Evolutionary conservation across 1,139 yeast species (phyloP).

Genomic region (Yamadazyma triangularis): DNA sequence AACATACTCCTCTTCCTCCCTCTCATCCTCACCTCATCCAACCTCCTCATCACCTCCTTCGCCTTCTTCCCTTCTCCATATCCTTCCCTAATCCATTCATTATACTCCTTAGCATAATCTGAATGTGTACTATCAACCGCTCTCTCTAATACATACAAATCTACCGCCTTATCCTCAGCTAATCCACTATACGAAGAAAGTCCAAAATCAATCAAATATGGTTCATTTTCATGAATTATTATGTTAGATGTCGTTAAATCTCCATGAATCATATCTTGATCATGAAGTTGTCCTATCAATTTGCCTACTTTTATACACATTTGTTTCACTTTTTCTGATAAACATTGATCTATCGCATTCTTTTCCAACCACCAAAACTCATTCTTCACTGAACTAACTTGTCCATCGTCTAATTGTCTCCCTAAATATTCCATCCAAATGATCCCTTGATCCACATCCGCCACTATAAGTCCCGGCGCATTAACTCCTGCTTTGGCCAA

Average conservation of each 20-base stretch:
- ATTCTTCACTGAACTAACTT: conserved; percentile 60
- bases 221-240: conserved; percentile 43
- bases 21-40: conserved; percentile 82
- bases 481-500: conserved; percentile 51
- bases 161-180: conserved; percentile 94
- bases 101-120: conserved; percentile 57
- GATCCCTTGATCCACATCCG: conserved; percentile 74
- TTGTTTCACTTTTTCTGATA: conserved; percentile 31
- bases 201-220: conserved; percentile 88
- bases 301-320: conserved; percentile 56
- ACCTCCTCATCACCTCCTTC: conserved; percentile 57
- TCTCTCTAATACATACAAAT: conserved; percentile 86
- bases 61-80: conserved; percentile 46
- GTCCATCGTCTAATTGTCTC: conserved; percentile 40
- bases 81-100: conserved; percentile 70
- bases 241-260: conserved; percentile 92
- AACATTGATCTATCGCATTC: conserved; percentile 25
- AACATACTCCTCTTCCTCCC: conserved; percentile 96
- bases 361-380: conserved; percentile 66
- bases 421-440: conserved; percentile 89
- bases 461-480: conserved; percentile 66
- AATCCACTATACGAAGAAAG: conserved; percentile 71
- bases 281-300: conserved; percentile 69
- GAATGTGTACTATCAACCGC: conserved; percentile 93
- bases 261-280: conserved; percentile 83